Evolutionary conservation across 2,329 filamentous ascomycete genomes (phyloP).

Genomic region (Corinectria fuckeliana): DNA sequence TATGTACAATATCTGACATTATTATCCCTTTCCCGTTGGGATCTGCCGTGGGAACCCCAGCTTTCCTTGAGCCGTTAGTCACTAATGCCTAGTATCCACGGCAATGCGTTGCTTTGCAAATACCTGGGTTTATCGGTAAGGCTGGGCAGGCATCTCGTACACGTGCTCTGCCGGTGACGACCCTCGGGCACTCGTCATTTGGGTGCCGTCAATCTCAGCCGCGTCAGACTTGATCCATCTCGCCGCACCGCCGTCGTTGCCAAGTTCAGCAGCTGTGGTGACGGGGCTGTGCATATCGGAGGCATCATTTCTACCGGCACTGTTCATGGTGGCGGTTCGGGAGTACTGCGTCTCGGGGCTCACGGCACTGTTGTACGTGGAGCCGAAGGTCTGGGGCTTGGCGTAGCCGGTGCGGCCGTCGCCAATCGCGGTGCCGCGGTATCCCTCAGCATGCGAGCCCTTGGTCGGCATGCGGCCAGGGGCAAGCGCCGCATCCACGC

Average conservation of each 20-base stretch:
- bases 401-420: conserved; percentile 49
- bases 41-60: conserved; percentile 1
- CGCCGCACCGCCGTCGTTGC: conserved; percentile 40
- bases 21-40: conserved; percentile 29
- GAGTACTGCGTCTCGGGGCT: conserved; percentile 36
- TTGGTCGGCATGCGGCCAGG: conserved; percentile 38
- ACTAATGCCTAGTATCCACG: not conserved
- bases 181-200: conserved; percentile 38
- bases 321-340: conserved; percentile 25
- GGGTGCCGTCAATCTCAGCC: conserved; percentile 48
- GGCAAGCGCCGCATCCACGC: conserved; percentile 30
- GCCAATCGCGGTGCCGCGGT: conserved; percentile 49
- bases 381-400: conserved; percentile 46
- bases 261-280: conserved; percentile 43
- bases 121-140: conserved; percentile 41
- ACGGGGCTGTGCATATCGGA: conserved; percentile 32
- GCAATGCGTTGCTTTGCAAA: not conserved
- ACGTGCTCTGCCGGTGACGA: conserved; percentile 43
- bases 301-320: conserved; percentile 1
- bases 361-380: conserved; percentile 23
- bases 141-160: conserved; percentile 52
- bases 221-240: conserved; percentile 46
- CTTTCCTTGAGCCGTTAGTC: conserved; percentile 15
- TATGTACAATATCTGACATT: conserved; percentile 42
- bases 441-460: conserved; percentile 42